Conservation (phyloP, 805 yeast species). For the Yamadazyma endophytica region DNA sequence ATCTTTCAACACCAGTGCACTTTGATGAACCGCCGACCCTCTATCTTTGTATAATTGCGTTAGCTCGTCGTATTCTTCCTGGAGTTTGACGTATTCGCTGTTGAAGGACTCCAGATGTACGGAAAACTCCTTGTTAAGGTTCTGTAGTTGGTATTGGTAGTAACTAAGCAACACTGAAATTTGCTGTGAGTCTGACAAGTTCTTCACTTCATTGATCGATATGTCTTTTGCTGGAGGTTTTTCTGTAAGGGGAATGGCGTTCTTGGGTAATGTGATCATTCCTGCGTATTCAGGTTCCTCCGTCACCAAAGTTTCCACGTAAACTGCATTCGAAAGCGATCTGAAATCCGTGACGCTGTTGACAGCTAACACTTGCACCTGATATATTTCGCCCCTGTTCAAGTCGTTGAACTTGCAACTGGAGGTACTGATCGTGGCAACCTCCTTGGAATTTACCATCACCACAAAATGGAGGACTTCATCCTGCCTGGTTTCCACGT, state of each 20-base stretch:
- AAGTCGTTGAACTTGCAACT: conserved; percentile 32
- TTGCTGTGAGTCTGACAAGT: too few relatives aligned
- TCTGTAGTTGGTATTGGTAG: too few relatives aligned
- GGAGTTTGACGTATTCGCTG: conserved; percentile 28
- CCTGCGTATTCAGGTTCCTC: background rate
- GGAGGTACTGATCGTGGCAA: conserved; percentile 30
- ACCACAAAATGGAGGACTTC: conserved; percentile 31
- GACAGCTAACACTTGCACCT: conserved; percentile 33
- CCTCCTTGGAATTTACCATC: conserved; percentile 31
- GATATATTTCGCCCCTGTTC: conserved; percentile 22
- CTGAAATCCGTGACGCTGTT: conserved; percentile 31
- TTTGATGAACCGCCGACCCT: background rate
- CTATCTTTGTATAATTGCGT: conserved; percentile 26
- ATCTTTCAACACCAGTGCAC: conserved; percentile 8
- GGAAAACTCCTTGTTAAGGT: too few relatives aligned
- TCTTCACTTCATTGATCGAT: too few relatives aligned
- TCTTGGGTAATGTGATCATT: too few relatives aligned
- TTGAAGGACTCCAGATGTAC: too few relatives aligned
- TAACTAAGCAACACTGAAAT: too few relatives aligned
- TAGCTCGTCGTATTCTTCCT: conserved; percentile 26
- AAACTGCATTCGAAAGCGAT: conserved; percentile 30
- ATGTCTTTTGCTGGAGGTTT: too few relatives aligned
- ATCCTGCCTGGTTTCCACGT: conserved; percentile 24
- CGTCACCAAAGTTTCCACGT: conserved; percentile 20
- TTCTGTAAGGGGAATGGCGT: background rate